Evolutionary conservation across 2,329 filamentous ascomycete species (phyloP).

Genomic region (Akanthomyces lecanii): DNA sequence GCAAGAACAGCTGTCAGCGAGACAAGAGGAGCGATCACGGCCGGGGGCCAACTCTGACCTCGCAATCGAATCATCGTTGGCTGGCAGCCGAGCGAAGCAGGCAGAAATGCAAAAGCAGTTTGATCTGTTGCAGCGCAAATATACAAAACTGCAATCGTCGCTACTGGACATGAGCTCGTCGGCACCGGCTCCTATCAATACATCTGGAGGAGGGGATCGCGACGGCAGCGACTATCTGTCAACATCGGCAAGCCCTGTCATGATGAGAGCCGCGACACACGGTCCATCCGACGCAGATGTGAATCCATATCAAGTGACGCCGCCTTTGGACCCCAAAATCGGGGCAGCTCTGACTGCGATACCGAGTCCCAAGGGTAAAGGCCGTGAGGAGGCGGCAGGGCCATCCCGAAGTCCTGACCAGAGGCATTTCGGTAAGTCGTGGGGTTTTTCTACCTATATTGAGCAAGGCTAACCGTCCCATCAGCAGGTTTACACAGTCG

Average conservation of each 20-base stretch:
- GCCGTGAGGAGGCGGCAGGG: constrained; percentile 22
- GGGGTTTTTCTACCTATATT: not conserved
- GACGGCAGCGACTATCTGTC: constrained; percentile 34
- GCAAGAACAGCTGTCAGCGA: constrained; percentile 41
- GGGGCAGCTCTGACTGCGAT: constrained; percentile 27
- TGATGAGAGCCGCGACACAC: constrained; percentile 34
- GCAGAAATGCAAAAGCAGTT: constrained; percentile 51
- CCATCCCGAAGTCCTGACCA: constrained; percentile 35
- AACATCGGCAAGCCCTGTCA: constrained; percentile 35
- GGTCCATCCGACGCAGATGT: constrained; percentile 42
- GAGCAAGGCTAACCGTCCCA: not conserved
- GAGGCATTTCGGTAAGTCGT: constrained; percentile 37
- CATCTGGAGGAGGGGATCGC: constrained; percentile 18
- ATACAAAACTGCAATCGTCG: constrained; percentile 47
- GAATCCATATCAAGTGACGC: constrained; percentile 40
- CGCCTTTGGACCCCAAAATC: constrained; percentile 36
- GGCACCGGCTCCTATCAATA: constrained; percentile 23
- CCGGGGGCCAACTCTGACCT: constrained; percentile 30
- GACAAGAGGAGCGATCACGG: constrained; percentile 27
- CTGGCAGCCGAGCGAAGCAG: constrained; percentile 51
- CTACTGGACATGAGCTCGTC: constrained; percentile 45
- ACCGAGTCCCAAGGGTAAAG: constrained; percentile 30
- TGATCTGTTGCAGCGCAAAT: constrained; percentile 46
- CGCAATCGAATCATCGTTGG: constrained; percentile 42
- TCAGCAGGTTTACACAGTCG: constrained; percentile 46